Base-by-base conservation (phyloP, 1,139 yeast species). In the Hyphopichia pseudoburtonii region DNA sequence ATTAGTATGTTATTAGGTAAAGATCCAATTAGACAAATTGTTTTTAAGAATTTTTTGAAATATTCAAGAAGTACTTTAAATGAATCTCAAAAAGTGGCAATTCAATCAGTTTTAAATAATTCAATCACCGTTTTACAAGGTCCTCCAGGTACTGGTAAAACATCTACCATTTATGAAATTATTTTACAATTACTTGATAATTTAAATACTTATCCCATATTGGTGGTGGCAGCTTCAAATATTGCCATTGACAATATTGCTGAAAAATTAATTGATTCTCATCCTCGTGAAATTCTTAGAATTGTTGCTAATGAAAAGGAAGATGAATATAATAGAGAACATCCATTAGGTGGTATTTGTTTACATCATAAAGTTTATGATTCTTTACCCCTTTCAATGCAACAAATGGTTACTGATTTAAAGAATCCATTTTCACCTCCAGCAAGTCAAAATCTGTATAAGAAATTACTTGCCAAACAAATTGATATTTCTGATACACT, bases 181-280 rank as follows among this genome's bases (percentile, higher is more conserved):
- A 78, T 83, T 41, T 59, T 80, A 39, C 87, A 82, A 52, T 61
- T 82, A 43, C 62, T 80, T 30, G 73, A 70, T 30, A 73, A 76
- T 35, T 64, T 78, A 45, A 70, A 76, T 46, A 73, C 82, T 0
- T 77, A 64, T 48, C 89, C 90, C 3, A 79, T 82, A 29, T 64
- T 82, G 41, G 87, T 83, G 37, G 87, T 82, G 36, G 89, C 90
- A 0, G 86, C 87, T 0, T 82, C 88, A 1, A 82, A 82, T 50
- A 79, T 82, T 52, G 89, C 90, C 2, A 81, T 82, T 49, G 90
- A 82, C 53, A 82, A 82, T 48, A 82, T 82, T 56, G 89, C 88
- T 0, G 89, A 82, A 50, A 82, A 82, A 50, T 64, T 82, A 41
- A 52, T 78, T 52, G 62, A 62, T 3, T 67, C 70, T 29, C 76